Conservation (phyloP, 805 yeast species). For the Ogataea pini region DNA sequence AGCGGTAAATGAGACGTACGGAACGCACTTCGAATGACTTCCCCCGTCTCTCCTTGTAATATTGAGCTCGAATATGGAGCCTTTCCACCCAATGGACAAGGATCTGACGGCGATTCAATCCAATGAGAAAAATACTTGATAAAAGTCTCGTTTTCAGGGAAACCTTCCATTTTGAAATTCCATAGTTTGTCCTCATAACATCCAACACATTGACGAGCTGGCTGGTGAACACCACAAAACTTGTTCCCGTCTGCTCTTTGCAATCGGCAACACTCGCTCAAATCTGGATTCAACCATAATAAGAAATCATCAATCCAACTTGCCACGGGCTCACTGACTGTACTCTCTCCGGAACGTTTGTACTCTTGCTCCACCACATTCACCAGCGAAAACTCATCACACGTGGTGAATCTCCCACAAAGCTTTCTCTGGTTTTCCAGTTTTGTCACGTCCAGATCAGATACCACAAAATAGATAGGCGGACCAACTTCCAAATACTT, state of each 20-base stretch:
- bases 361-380: slow-evolving; percentile 86
- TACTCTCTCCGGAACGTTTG: slow-evolving; percentile 60
- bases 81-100: slow-evolving; percentile 94
- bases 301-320: slow-evolving; percentile 93
- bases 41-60: slow-evolving; percentile 39
- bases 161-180: slow-evolving; percentile 74
- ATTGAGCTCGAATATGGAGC: slow-evolving; percentile 80
- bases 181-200: slow-evolving; percentile 70
- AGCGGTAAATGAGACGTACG: slow-evolving; percentile 79
- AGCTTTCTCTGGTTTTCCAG: slow-evolving; percentile 66
- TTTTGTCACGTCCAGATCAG: slow-evolving; percentile 61
- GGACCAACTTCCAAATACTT: slow-evolving; percentile 83
- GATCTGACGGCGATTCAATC: slow-evolving; percentile 80
- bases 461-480: slow-evolving; percentile 84
- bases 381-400: slow-evolving; percentile 74
- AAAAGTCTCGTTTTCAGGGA: slow-evolving; percentile 73
- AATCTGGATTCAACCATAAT: slow-evolving; percentile 80
- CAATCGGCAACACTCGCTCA: slow-evolving; percentile 82
- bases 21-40: slow-evolving; percentile 63
- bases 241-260: slow-evolving; percentile 53
- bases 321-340: slow-evolving; percentile 78
- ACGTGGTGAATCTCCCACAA: slow-evolving; percentile 86
- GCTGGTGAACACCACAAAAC: slow-evolving; percentile 65
- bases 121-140: slow-evolving; percentile 73
- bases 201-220: slow-evolving; percentile 69